These are phyloP conservation scores for Arthroderma sp. DNA, from an alignment of 2,329 filamentous ascomycete species.

Conservation along the genomic window DNA sequence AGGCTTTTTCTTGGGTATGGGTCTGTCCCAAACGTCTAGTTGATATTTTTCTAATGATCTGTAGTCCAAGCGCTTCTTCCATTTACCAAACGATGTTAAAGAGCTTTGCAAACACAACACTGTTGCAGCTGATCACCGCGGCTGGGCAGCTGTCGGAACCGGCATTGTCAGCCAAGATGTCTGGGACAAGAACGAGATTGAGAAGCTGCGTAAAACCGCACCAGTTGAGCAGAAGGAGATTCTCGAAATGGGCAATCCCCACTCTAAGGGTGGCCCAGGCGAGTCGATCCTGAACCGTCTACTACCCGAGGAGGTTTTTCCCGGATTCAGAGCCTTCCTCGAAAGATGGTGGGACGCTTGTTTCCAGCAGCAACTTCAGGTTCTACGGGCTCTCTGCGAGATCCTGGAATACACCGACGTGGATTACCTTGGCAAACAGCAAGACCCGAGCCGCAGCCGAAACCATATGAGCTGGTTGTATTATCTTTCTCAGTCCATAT, in stretches of 20 bases:
- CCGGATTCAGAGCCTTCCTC: no score
- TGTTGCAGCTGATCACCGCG: no score
- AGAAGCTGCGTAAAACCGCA: neutral
- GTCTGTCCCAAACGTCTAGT: no score
- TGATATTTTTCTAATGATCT: no score
- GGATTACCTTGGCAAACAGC: neutral
- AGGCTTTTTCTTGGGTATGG: no score
- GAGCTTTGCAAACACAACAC: no score
- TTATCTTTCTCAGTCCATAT: neutral
- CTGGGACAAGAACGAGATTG: neutral
- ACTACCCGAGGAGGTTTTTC: no score
- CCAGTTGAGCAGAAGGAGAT: neutral
- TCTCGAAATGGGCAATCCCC: neutral
- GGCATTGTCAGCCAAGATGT: neutral
- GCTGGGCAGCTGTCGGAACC: no score
- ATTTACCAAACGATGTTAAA: no score
- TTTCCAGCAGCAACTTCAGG: neutral
- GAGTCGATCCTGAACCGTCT: neutral
- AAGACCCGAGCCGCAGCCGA: neutral
- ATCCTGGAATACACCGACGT: neutral
- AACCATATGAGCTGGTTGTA: conserved; percentile 1
- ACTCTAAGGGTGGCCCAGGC: neutral
- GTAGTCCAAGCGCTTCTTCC: no score
- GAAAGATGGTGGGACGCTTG: neutral
- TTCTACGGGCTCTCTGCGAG: neutral